phyloP scores from a whole-genome alignment of 306 rosid species.

The Prunus padus region DNA sequence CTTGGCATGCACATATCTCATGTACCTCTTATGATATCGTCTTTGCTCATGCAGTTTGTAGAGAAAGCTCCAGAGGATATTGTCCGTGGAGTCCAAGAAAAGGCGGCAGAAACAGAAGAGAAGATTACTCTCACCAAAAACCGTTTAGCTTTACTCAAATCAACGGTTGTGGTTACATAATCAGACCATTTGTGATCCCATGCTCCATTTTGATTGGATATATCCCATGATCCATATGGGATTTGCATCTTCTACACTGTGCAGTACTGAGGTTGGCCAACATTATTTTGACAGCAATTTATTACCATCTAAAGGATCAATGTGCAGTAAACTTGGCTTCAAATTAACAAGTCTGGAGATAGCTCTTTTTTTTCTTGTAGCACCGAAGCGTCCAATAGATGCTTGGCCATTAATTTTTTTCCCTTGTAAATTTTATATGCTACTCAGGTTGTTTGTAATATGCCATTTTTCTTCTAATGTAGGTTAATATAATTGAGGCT shows the following conservation, averaged over 20 bases:
- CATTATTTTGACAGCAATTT: background rate
- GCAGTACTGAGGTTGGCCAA: background rate
- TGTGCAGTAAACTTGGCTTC: background rate
- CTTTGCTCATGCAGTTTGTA: conserved; percentile 58
- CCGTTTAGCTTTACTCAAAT: conserved; percentile 67
- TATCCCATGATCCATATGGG: background rate
- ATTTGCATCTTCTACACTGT: background rate
- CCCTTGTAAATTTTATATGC: background rate
- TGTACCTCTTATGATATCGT: conserved; percentile 18
- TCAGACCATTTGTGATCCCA: conserved; percentile 6
- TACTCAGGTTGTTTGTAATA: background rate
- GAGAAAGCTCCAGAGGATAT: conserved; percentile 85
- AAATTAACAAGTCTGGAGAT: background rate
- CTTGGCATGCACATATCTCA: background rate
- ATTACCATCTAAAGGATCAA: background rate
- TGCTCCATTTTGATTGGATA: background rate
- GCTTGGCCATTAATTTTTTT: background rate
- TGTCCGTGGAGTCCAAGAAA: conserved; percentile 73
- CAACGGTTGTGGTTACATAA: conserved; percentile 46
- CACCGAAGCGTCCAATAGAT: background rate
- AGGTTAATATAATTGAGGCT: background rate
- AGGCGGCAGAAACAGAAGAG: conserved; percentile 81
- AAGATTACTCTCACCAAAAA: conserved; percentile 77
- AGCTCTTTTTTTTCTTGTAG: too few species aligned
- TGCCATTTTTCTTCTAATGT: background rate